Evolutionary conservation across 2,329 filamentous ascomycete genomes (phyloP).

Genomic region (Pseudonectria buxi): DNA sequence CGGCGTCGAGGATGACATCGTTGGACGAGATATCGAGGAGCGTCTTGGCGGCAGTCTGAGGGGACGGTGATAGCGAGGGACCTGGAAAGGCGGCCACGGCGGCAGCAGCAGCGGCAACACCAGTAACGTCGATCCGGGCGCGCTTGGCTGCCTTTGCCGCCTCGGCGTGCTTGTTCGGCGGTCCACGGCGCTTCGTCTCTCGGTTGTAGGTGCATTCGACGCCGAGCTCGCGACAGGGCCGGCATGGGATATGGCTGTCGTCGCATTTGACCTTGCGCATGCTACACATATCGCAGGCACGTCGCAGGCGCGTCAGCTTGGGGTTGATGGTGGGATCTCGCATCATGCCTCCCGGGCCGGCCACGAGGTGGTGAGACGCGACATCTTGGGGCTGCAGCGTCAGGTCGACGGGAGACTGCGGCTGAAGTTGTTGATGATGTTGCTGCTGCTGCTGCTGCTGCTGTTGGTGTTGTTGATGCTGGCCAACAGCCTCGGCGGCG

Average conservation of each 20-base stretch:
- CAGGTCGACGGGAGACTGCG: constrained; percentile 1
- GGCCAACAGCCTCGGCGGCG: constrained; percentile 24
- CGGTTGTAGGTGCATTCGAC: constrained; percentile 53
- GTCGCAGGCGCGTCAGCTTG: constrained; percentile 49
- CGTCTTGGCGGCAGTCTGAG: constrained; percentile 42
- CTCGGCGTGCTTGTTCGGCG: constrained; percentile 53
- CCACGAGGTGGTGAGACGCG: constrained; percentile 17
- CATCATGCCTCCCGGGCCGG: constrained; percentile 18
- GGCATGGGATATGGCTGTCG: constrained; percentile 49
- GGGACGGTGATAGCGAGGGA: constrained; percentile 31
- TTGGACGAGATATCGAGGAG: constrained; percentile 37
- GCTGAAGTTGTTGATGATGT: constrained; percentile 14
- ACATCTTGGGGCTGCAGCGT: constrained; percentile 6
- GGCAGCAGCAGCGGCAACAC: constrained; percentile 3
- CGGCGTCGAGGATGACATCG: constrained; percentile 47
- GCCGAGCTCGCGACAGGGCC: constrained; percentile 48
- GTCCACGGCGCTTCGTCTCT: constrained; percentile 51
- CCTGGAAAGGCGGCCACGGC: constrained; percentile 6
- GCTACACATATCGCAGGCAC: constrained; percentile 56
- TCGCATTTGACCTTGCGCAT: constrained; percentile 58
- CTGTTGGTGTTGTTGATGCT: constrained; percentile 16
- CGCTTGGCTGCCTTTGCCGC: constrained; percentile 48
- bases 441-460: constrained; percentile 12
- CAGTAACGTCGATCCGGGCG: constrained; percentile 30
- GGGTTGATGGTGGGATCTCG: constrained; percentile 38